Conservation (phyloP, 1,139 yeast species). For the Debaryomyces nepalensis region DNA sequence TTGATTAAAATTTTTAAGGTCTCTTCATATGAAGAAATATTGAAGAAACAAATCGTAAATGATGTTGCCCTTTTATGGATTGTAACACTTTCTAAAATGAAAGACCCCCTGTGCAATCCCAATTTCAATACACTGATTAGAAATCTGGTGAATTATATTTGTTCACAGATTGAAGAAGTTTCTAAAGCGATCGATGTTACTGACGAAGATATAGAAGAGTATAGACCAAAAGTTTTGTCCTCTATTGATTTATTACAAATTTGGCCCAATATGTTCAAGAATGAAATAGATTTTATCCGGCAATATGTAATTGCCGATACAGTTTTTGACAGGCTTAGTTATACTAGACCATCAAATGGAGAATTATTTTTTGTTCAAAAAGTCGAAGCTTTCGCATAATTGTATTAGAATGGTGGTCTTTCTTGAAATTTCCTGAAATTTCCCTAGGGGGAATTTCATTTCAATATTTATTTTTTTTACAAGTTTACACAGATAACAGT, state of each 20-base stretch:
- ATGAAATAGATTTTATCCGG: constrained; percentile 10
- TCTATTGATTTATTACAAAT: constrained; percentile 6
- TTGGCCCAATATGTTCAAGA: constrained; percentile 9
- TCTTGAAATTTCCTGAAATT: background rate
- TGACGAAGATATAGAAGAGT: constrained; percentile 13
- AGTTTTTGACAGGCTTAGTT: constrained; percentile 15
- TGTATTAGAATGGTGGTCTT: background rate
- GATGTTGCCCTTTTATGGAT: constrained; percentile 15
- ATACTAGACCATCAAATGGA: constrained; percentile 13
- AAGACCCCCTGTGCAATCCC: background rate
- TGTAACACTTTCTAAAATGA: constrained; percentile 13
- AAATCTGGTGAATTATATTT: constrained; percentile 4
- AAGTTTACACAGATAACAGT: too few species aligned
- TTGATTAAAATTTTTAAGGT: constrained; percentile 9
- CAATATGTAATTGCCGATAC: constrained; percentile 14
- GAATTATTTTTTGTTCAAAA: constrained; percentile 15
- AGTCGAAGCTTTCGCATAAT: constrained; percentile 4
- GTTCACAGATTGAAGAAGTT: constrained; percentile 12
- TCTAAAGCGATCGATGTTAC: constrained; percentile 10
- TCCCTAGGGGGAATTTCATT: background rate
- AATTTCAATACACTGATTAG: background rate
- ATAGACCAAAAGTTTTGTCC: background rate
- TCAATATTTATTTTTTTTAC: background rate
- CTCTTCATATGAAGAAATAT: constrained; percentile 14
- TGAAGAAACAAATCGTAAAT: constrained; percentile 4